Evolutionary conservation across 768 basidiomycete genomes (phyloP).

Genomic region (Leccinum fibrillosum): DNA sequence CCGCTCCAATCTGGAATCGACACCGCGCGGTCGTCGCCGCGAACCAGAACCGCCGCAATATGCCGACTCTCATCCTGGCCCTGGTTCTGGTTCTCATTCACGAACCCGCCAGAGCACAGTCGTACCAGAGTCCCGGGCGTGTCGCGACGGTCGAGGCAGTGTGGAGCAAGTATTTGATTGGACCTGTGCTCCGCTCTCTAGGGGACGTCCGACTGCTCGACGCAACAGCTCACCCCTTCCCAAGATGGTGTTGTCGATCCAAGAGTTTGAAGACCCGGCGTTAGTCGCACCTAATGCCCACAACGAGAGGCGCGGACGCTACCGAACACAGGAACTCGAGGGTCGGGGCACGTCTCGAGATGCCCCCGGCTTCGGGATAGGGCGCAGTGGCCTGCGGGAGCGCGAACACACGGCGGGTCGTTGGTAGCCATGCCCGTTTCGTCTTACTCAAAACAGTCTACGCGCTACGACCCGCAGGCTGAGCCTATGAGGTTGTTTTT

Average conservation of each 20-base stretch:
- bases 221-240: constrained; percentile 60
- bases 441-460: constrained; percentile 12
- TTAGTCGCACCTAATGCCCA: constrained; percentile 20
- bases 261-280: constrained; percentile 32
- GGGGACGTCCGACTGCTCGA: constrained; percentile 46
- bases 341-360: constrained; percentile 37
- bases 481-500: constrained; percentile 22
- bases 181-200: constrained; percentile 38
- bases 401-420: constrained; percentile 34
- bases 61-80: constrained; percentile 39
- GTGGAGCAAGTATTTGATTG: constrained; percentile 48
- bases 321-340: constrained; percentile 52
- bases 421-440: constrained; percentile 15
- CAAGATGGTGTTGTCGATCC: constrained; percentile 40
- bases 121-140: constrained; percentile 11
- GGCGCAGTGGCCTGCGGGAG: constrained; percentile 60
- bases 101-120: constrained; percentile 27
- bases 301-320: constrained; percentile 48
- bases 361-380: constrained; percentile 61
- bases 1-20: constrained; percentile 38
- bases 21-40: constrained; percentile 54
- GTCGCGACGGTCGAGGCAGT: constrained; percentile 30
- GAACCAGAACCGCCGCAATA: constrained; percentile 34
- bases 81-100: constrained; percentile 44
- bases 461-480: constrained; percentile 14